phyloP scores from a whole-genome alignment of 495 filamentous ascomycete genomes.

The Saxispiralis lemnorum region DNA sequence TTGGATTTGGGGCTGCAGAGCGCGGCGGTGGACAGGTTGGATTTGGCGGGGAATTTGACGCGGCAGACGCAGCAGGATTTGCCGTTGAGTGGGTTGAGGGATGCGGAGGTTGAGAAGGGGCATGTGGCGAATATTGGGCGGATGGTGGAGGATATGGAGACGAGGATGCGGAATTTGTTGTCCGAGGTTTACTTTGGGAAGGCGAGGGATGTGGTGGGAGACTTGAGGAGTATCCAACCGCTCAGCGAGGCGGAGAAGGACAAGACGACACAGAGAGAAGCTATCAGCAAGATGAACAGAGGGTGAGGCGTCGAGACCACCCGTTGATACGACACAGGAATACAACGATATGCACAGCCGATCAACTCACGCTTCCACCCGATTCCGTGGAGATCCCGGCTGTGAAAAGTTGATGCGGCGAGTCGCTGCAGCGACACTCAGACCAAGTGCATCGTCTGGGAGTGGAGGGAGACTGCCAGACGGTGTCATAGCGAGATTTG shows the following conservation, averaged over 20 bases:
- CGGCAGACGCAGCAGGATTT: constrained; percentile 84
- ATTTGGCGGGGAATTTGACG: constrained; percentile 94
- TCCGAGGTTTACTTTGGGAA: constrained; percentile 99
- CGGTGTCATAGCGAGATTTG: no score
- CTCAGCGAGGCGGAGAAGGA: constrained; percentile 77
- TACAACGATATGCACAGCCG: no score
- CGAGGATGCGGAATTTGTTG: constrained; percentile 96
- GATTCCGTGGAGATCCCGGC: no score
- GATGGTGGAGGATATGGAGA: constrained; percentile 97
- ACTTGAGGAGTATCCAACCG: constrained; percentile 74
- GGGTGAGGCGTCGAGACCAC: not conserved
- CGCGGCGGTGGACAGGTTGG: constrained; percentile 66
- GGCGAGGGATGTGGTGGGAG: constrained; percentile 96
- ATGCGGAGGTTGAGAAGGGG: constrained; percentile 43
- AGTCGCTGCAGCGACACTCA: no score
- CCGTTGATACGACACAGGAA: no score
- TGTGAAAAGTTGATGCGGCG: no score
- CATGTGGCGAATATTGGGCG: constrained; percentile 87
- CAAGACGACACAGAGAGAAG: constrained; percentile 70
- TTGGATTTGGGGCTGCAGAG: constrained; percentile 60
- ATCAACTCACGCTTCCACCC: no score
- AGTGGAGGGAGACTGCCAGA: no score
- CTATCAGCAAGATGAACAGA: constrained; percentile 59
- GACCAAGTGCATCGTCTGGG: no score
- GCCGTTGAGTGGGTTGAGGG: constrained; percentile 47